These are phyloP conservation scores for Talaromyces rugulosus DNA, from an alignment of 2,329 filamentous ascomycete species.

Conservation along the genomic window DNA sequence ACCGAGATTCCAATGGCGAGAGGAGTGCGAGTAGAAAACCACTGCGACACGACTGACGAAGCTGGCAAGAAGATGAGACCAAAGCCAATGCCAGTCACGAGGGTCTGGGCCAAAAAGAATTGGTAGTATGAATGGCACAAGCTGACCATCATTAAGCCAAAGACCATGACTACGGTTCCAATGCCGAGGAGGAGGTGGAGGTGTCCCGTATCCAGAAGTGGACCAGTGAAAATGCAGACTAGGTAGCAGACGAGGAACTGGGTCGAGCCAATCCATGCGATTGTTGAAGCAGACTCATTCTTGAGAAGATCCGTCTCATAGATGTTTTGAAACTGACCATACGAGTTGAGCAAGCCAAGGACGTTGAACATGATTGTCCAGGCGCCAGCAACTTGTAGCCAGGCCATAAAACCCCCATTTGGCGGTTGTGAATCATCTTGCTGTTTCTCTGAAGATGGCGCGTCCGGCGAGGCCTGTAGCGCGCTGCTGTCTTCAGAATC, in stretches of 20 bases:
- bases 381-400: conserved; percentile 6
- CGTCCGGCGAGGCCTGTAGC: not conserved
- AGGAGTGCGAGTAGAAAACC: conserved; percentile 1
- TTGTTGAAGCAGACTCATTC: conserved; percentile 39
- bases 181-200: conserved; percentile 2
- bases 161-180: conserved; percentile 1
- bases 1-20: conserved; percentile 5
- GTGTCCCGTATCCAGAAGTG: conserved; percentile 7
- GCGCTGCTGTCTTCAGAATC: conserved; percentile 4
- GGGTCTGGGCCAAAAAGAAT: conserved; percentile 44
- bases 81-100: conserved; percentile 40
- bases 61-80: conserved; percentile 40
- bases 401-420: conserved; percentile 7
- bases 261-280: conserved; percentile 24
- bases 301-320: conserved; percentile 43
- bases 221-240: conserved; percentile 8
- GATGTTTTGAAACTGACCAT: conserved; percentile 51
- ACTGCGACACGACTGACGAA: conserved; percentile 16
- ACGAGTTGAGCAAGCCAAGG: conserved; percentile 34
- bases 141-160: not conserved
- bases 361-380: conserved; percentile 9
- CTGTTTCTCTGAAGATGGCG: not conserved
- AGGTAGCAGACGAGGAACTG: conserved; percentile 8
- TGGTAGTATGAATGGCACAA: conserved; percentile 39
- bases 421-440: conserved; percentile 3